Percentiles rank a stretch among this genome's conserved stretches.
These are phyloP conservation scores for Penicillium brasilianum DNA, from an alignment of 2,329 filamentous ascomycete genomes.

Conservation along the genomic window DNA sequence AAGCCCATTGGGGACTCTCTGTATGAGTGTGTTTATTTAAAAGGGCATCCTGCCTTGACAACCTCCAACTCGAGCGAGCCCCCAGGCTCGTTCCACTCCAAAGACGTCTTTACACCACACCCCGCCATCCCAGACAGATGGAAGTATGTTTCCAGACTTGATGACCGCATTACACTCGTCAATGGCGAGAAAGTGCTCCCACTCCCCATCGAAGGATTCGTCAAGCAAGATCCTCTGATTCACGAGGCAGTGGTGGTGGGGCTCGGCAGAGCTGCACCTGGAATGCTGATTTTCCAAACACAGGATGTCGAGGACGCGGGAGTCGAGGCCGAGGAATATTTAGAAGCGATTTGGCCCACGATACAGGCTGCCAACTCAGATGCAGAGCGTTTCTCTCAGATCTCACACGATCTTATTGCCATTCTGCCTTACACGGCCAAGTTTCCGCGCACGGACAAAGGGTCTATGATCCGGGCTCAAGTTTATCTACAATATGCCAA, in stretches of 20 bases:
- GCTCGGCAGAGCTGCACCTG: constrained; percentile 32
- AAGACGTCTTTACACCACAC: constrained; percentile 41
- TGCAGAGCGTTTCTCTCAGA: constrained; percentile 52
- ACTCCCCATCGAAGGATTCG: constrained; percentile 39
- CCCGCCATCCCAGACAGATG: constrained; percentile 37
- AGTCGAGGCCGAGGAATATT: constrained; percentile 40
- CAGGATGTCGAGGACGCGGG: constrained; percentile 25
- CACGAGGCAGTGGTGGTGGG: constrained; percentile 42
- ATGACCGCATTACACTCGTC: constrained; percentile 40
- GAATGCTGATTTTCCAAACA: constrained; percentile 36
- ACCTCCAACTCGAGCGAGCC: constrained; percentile 40
- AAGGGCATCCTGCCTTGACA: constrained; percentile 39
- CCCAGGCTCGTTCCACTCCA: constrained; percentile 41
- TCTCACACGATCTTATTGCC: constrained; percentile 50
- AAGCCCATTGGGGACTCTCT: constrained; percentile 36
- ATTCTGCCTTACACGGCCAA: constrained; percentile 40
- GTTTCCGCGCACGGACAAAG: constrained; percentile 60
- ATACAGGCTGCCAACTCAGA: constrained; percentile 47
- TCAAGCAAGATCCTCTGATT: constrained; percentile 39
- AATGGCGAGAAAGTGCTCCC: constrained; percentile 45
- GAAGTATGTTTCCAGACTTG: constrained; percentile 41
- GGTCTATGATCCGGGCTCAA: constrained; percentile 57
- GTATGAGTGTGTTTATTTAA: constrained; percentile 40
- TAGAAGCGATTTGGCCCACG: constrained; percentile 45
- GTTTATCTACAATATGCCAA: constrained; percentile 53